Conservation (phyloP, 768 basidiomycete species). For the Naganishia friedmannii region DNA sequence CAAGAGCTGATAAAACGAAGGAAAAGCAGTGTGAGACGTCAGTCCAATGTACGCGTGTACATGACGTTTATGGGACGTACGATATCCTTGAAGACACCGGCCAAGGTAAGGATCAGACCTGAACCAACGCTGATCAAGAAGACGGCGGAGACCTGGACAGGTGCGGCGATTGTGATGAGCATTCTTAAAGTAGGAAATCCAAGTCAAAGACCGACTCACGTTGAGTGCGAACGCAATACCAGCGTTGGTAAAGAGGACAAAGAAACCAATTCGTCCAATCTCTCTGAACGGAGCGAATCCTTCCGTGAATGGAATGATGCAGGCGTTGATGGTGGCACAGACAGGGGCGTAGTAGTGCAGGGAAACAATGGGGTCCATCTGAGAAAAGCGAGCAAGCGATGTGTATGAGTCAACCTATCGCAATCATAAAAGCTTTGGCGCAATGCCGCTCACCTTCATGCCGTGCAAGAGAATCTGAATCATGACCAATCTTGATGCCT, state of each 20-base stretch:
- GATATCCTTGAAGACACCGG: constrained; percentile 82
- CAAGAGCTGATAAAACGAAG: constrained; percentile 57
- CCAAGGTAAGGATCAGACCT: constrained; percentile 76
- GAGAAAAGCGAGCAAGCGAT: background rate
- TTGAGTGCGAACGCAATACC: constrained; percentile 83
- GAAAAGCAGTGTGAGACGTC: background rate
- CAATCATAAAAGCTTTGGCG: background rate
- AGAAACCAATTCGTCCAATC: constrained; percentile 63
- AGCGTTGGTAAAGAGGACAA: constrained; percentile 79
- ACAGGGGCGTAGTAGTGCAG: constrained; percentile 66
- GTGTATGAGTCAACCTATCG: background rate
- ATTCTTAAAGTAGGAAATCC: background rate
- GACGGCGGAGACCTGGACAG: constrained; percentile 76
- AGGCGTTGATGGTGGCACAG: constrained; percentile 84
- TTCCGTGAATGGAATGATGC: constrained; percentile 86
- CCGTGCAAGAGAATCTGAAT: constrained; percentile 94
- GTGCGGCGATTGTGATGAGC: too few relatives aligned
- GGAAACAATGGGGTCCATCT: constrained; percentile 95
- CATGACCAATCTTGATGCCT: constrained; percentile 84
- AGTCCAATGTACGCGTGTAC: background rate
- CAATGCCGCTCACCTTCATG: constrained; percentile 59
- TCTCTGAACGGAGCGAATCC: constrained; percentile 84
- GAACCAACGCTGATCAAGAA: constrained; percentile 87
- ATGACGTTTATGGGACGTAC: constrained; percentile 34
- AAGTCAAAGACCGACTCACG: constrained; percentile 41